A percentile compares a stretch with the other conserved stretches of the same genome.
Conservation (phyloP, 805 yeast genomes). For the Suhomyces canberraensis region DNA sequence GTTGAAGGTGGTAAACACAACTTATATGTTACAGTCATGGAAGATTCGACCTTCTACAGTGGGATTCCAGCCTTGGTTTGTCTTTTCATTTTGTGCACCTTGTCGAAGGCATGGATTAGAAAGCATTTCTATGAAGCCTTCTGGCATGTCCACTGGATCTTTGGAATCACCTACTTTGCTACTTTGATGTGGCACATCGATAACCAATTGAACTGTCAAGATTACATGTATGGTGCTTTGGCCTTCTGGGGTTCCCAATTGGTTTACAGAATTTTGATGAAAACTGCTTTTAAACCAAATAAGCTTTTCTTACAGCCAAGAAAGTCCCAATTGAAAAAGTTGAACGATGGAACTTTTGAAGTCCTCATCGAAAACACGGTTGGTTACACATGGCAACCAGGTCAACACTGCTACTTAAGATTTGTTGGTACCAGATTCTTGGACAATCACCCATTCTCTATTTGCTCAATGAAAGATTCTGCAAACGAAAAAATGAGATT, state of each 20-base stretch:
- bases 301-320: conserved; percentile 38
- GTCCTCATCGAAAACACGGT: conserved; percentile 34
- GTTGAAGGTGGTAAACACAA: conserved; percentile 47
- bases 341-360: conserved; percentile 25
- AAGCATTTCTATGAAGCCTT: conserved; percentile 44
- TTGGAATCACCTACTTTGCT: conserved; percentile 47
- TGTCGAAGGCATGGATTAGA: conserved; percentile 41
- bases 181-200: conserved; percentile 45
- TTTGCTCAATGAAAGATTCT: conserved; percentile 29
- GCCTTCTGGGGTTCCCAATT: conserved; percentile 52
- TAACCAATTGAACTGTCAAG: conserved; percentile 30
- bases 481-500: conserved; percentile 35
- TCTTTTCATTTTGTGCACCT: conserved; percentile 41
- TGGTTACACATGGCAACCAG: conserved; percentile 47
- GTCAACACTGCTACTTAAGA: conserved; percentile 54
- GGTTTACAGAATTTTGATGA: conserved; percentile 43
- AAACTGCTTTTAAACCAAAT: conserved; percentile 46
- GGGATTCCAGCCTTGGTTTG: conserved; percentile 52
- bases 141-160: conserved; percentile 51
- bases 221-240: conserved; percentile 49
- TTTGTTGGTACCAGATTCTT: conserved; percentile 42
- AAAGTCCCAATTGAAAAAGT: conserved; percentile 26
- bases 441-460: conserved; percentile 58
- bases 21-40: conserved; percentile 14
- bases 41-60: conserved; percentile 25